Evolutionary conservation across 2,329 filamentous ascomycete species (phyloP).

Genomic region (Sarocladiaceae sp.): DNA sequence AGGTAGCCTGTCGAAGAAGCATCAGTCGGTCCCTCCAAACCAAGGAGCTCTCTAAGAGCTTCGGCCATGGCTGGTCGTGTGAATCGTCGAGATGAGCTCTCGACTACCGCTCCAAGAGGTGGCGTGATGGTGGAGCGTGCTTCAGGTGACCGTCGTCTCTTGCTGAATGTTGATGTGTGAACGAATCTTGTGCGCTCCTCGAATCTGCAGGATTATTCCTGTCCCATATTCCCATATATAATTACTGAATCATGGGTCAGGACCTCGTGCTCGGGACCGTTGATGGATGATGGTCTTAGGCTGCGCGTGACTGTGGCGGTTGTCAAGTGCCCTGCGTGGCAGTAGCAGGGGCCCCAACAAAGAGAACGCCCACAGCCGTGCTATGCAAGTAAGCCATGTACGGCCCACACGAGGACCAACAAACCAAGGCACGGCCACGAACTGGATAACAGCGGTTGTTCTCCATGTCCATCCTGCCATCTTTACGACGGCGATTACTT

Average conservation of each 20-base stretch:
- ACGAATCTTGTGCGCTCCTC: no score
- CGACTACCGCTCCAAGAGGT: background rate
- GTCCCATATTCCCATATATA: no score
- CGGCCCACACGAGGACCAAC: slow-evolving; percentile 6
- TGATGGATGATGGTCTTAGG: no score
- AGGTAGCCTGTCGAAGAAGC: slow-evolving; percentile 64
- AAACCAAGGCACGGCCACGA: slow-evolving; percentile 1
- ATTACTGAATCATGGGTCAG: no score
- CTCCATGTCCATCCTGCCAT: no score
- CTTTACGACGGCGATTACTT: no score
- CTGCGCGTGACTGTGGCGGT: background rate
- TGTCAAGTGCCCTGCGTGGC: background rate
- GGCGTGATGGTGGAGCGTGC: background rate
- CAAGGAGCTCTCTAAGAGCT: slow-evolving; percentile 28
- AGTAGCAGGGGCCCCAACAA: slow-evolving; percentile 7
- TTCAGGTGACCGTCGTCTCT: no score
- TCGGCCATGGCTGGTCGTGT: slow-evolving; percentile 26
- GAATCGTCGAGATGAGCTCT: no score
- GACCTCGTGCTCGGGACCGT: no score
- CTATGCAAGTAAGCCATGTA: slow-evolving; percentile 6
- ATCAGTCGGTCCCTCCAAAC: slow-evolving; percentile 32
- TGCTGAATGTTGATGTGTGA: no score
- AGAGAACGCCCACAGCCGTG: background rate
- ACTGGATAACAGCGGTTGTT: slow-evolving; percentile 2
- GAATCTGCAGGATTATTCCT: no score